phyloP scores from a whole-genome alignment of 495 filamentous ascomycete genomes.

The Xylaria sp. region DNA sequence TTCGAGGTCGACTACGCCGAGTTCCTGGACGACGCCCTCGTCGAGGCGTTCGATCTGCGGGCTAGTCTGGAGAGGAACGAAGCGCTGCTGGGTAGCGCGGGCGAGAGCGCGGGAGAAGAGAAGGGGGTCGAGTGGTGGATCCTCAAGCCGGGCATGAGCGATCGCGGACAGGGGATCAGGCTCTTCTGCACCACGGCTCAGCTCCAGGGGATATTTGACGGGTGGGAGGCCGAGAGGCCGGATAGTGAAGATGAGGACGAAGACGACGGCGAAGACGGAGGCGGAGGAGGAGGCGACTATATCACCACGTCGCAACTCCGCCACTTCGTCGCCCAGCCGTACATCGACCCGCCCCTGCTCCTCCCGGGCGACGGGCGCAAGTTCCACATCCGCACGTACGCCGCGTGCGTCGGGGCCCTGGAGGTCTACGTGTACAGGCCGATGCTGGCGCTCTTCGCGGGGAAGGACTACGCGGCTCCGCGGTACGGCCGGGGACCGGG shows the following conservation, averaged over 20 bases:
- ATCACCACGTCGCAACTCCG: constrained; percentile 90
- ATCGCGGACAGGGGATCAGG: constrained; percentile 89
- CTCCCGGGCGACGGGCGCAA: constrained; percentile 74
- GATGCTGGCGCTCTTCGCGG: constrained; percentile 93
- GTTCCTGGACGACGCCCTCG: constrained; percentile 90
- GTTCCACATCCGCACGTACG: constrained; percentile 94
- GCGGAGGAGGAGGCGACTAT: constrained; percentile 46
- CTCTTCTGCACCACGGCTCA: constrained; percentile 85
- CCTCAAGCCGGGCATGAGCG: constrained; percentile 95
- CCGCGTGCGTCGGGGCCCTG: constrained; percentile 77
- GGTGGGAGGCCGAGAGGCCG: constrained; percentile 71
- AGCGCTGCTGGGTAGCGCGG: constrained; percentile 12
- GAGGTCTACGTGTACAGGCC: constrained; percentile 85
- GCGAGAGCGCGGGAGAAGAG: neutral
- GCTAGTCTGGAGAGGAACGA: constrained; percentile 75
- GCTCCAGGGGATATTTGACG: constrained; percentile 82
- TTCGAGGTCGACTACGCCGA: constrained; percentile 97
- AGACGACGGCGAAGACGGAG: constrained; percentile 43
- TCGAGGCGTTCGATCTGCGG: constrained; percentile 85
- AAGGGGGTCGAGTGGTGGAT: constrained; percentile 85
- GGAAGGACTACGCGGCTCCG: constrained; percentile 64
- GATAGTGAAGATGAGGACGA: constrained; percentile 69
- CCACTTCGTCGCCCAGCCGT: constrained; percentile 95
- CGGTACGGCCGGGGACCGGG: constrained; percentile 26
- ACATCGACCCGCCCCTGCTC: constrained; percentile 88